Conservation (phyloP, 495 filamentous ascomycete genomes). For the Xylaria sp. region DNA sequence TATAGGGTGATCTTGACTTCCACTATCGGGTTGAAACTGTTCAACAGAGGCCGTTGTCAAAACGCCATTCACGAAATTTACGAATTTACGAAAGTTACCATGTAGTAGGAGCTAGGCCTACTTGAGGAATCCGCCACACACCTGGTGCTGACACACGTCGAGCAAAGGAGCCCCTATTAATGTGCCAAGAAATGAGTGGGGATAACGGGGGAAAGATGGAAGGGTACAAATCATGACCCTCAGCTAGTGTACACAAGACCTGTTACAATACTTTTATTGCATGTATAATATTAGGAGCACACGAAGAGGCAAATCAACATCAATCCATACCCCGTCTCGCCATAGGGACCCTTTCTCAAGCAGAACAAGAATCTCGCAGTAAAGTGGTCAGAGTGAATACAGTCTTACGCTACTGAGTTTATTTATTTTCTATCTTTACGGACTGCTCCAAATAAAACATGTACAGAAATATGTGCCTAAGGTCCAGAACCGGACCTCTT, state of each 20-base stretch:
- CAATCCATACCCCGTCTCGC: neutral
- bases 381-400: neutral
- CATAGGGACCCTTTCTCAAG: neutral
- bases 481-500: neutral
- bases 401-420: neutral
- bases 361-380: neutral
- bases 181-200: neutral
- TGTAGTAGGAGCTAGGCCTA: neutral
- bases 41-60: neutral
- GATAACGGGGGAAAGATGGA: neutral
- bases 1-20: neutral
- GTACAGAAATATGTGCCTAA: neutral
- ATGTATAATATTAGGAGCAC: neutral
- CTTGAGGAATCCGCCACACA: neutral
- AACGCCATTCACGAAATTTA: neutral
- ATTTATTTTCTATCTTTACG: slow-evolving; percentile 1
- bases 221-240: no score
- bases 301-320: neutral
- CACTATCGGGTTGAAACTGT: neutral
- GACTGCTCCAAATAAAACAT: slow-evolving; percentile 21
- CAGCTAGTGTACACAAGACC: no score
- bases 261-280: no score
- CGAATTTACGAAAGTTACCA: neutral
- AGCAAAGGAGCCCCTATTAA: no score
- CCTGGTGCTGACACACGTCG: neutral